A percentile compares a stretch with the other conserved stretches of the same genome.
Conservation (phyloP, 1,284 basidiomycete genomes). For the Marasmius sp. region DNA sequence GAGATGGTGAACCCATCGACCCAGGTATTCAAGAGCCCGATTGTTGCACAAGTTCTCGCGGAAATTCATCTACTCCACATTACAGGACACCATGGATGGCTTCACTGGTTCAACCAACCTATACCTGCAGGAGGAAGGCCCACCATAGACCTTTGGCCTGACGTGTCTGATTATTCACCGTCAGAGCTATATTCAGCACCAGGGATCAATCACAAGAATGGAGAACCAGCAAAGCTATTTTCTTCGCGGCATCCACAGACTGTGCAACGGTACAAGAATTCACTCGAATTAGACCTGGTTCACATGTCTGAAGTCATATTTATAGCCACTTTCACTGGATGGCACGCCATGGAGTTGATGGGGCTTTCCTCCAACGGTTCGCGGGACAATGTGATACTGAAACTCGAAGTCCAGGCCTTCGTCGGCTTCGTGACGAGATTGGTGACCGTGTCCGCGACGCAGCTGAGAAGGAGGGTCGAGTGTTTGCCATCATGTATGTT, state of each 20-base stretch:
- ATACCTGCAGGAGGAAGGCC: slow-evolving; percentile 65
- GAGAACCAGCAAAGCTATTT: slow-evolving; percentile 65
- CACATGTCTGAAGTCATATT: not conserved
- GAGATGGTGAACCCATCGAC: slow-evolving; percentile 63
- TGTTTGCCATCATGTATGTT: slow-evolving; percentile 76
- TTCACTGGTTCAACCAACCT: slow-evolving; percentile 75
- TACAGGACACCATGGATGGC: slow-evolving; percentile 72
- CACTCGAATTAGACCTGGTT: not conserved
- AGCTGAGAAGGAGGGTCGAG: slow-evolving; percentile 72
- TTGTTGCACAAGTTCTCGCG: not conserved
- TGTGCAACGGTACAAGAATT: slow-evolving; percentile 50
- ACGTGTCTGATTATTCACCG: slow-evolving; percentile 64
- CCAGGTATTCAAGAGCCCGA: slow-evolving; percentile 39
- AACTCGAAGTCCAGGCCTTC: slow-evolving; percentile 50
- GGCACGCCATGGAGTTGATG: slow-evolving; percentile 75
- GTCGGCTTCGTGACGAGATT: slow-evolving; percentile 67
- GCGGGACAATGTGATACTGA: slow-evolving; percentile 61
- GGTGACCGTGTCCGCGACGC: slow-evolving; percentile 67
- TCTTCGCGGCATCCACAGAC: slow-evolving; percentile 74
- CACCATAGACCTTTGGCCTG: slow-evolving; percentile 75
- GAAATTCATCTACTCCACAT: not conserved
- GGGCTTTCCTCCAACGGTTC: slow-evolving; percentile 77
- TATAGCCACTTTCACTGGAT: slow-evolving; percentile 77
- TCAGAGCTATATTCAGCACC: slow-evolving; percentile 69
- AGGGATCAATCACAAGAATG: slow-evolving; percentile 55